phyloP scores from a whole-genome alignment of 352 stramenopile species.

The Globisporangium rhizosaccharum region DNA sequence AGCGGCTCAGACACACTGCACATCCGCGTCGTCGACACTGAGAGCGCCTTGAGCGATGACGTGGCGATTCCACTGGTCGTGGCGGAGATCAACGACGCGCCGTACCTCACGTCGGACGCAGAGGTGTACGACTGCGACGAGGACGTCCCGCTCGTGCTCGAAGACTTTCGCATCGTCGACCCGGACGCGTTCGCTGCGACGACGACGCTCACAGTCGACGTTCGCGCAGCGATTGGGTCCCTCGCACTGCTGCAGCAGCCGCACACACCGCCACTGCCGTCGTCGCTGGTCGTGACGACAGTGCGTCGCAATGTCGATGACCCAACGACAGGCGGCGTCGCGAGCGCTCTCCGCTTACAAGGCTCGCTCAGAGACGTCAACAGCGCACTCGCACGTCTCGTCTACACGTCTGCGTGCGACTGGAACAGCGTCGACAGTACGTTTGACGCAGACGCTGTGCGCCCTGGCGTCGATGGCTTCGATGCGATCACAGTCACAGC shows the following conservation, averaged over 20 bases:
- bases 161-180: constrained; percentile 40
- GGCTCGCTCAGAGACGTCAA: constrained; percentile 41
- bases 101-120: constrained; percentile 26
- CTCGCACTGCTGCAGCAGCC: constrained; percentile 24
- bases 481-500: constrained; percentile 40
- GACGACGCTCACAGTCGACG: constrained; percentile 12
- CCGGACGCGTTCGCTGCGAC: constrained; percentile 21
- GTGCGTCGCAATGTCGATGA: neutral
- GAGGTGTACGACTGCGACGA: constrained; percentile 50
- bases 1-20: constrained; percentile 38
- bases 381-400: constrained; percentile 29
- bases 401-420: constrained; percentile 49
- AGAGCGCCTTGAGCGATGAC: constrained; percentile 17
- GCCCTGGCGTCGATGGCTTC: constrained; percentile 18
- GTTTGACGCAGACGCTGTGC: constrained; percentile 5
- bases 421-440: constrained; percentile 59
- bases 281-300: constrained; percentile 1
- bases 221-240: constrained; percentile 27
- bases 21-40: constrained; percentile 23
- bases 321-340: neutral
- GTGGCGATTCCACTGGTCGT: constrained; percentile 42
- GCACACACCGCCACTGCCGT: neutral
- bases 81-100: constrained; percentile 58
- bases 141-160: constrained; percentile 44
- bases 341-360: constrained; percentile 20